Percentiles rank a stretch among this genome's conserved stretches.
Evolutionary conservation across 1,284 basidiomycete species (phyloP).

Genomic region (Apiotrichum sp.): DNA sequence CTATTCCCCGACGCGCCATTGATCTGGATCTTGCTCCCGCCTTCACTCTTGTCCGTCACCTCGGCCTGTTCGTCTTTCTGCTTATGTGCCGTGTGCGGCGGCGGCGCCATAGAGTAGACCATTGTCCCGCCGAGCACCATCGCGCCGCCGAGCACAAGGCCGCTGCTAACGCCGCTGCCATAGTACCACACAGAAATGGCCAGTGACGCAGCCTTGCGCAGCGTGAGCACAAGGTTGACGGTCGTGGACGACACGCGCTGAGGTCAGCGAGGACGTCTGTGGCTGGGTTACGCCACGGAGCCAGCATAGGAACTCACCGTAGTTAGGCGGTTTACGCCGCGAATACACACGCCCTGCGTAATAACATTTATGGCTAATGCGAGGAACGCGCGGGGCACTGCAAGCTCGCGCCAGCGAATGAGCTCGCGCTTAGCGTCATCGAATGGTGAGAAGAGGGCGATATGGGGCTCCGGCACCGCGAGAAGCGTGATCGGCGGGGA

Average conservation of each 20-base stretch:
- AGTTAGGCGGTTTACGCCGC: slow-evolving; percentile 83
- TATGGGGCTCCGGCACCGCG: slow-evolving; percentile 21
- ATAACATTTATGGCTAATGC: slow-evolving; percentile 70
- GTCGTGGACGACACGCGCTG: slow-evolving; percentile 64
- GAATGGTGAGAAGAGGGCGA: too few relatives aligned
- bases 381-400: slow-evolving; percentile 60
- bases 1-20: too few relatives aligned
- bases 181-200: slow-evolving; percentile 53
- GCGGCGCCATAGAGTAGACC: slow-evolving; percentile 24
- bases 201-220: slow-evolving; percentile 81
- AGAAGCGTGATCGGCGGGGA: slow-evolving; percentile 34
- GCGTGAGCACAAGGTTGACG: slow-evolving; percentile 80
- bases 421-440: too few relatives aligned
- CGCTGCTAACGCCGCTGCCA: slow-evolving; percentile 33
- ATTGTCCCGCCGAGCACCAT: slow-evolving; percentile 40
- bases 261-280: background rate
- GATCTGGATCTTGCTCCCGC: too few relatives aligned
- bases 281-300: background rate
- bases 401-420: slow-evolving; percentile 17
- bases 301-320: slow-evolving; percentile 30
- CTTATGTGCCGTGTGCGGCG: background rate
- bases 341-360: slow-evolving; percentile 82
- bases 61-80: too few relatives aligned
- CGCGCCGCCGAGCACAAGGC: slow-evolving; percentile 36
- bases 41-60: too few relatives aligned